Evolutionary conservation across 2,329 filamentous ascomycete species (phyloP), one percentile per base, ranked within the genome.

Genomic region (Fusarium subtropicale): DNA sequence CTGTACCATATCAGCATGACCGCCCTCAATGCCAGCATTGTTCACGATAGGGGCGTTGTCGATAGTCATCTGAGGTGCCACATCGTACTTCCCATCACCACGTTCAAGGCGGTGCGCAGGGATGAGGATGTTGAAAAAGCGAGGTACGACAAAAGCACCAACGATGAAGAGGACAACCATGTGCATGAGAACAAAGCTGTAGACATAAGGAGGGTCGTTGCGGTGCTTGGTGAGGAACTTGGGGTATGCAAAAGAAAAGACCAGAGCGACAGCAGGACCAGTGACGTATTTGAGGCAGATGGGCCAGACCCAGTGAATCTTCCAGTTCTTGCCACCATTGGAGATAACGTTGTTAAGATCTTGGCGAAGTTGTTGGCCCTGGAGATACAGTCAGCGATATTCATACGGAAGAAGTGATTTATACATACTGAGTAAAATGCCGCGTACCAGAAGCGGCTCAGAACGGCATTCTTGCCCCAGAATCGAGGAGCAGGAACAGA

Each of bases 401-500:
- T n/a, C n/a, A n/a, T n/a, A n/a, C n/a, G n/a, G n/a, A n/a, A n/a
- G n/a, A n/a, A n/a, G n/a, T n/a, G n/a, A n/a, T n/a, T n/a, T n/a
- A n/a, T n/a, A 71, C 83, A 76, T 80, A 86, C 85, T 4, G 85
- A 86, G 74, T 87, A 87, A 58, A 85, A 85, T 0, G 76, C 75
- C 36, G 85, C 69, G 53, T 82, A 87, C 82, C 84, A 88, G 56
- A 86, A 81, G 7, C 79, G 79, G 44, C 76, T 76, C 0, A 81
- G 47, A 13, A 82, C 66, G 0, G 63, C n/a, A 31, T 79, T 83
- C 1, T 68, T 69, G 0, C 77, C 77, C 78, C 81, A 86, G 71
- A 85, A 82, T 0, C 77, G 69, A 0, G 84, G 77, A 6, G 82
- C 82, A 28, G 68, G 65, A 18, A 75, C 57, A 13, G 76, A 69